Percentiles rank a stretch among this genome's conserved stretches.
Conservation (phyloP, 176 grass and related monocot genomes). For the Chloris gayana region DNA sequence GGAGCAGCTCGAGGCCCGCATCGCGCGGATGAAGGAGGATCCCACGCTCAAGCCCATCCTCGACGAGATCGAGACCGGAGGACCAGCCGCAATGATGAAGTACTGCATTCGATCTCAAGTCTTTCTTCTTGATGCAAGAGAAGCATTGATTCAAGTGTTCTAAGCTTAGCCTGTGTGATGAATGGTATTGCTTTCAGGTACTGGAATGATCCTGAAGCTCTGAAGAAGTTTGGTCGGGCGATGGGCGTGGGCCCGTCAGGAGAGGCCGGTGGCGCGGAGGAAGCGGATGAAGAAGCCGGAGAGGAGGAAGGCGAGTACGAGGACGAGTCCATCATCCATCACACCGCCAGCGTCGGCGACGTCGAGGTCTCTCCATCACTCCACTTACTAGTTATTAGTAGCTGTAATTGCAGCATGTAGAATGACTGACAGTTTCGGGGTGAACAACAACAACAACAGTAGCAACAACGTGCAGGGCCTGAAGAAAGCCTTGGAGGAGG, state of each 20-base stretch:
- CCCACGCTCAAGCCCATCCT: conserved; percentile 82
- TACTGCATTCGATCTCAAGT: background rate
- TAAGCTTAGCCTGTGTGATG: background rate
- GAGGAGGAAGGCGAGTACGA: conserved; percentile 81
- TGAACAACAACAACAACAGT: no score
- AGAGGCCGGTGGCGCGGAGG: conserved; percentile 33
- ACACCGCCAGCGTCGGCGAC: conserved; percentile 83
- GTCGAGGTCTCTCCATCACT: conserved; percentile 81
- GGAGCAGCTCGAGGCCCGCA: conserved; percentile 76
- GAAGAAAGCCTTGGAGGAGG: conserved; percentile 79
- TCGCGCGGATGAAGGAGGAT: conserved; percentile 84
- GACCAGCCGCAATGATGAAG: conserved; percentile 96
- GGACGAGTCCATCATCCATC: conserved; percentile 84
- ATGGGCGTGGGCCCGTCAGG: conserved; percentile 64
- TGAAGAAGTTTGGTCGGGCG: conserved; percentile 86
- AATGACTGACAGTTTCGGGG: no score
- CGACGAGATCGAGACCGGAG: conserved; percentile 93
- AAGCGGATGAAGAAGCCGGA: conserved; percentile 49
- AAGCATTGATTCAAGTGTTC: no score
- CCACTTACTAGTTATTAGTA: no score
- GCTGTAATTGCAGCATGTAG: no score
- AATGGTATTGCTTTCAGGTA: conserved; percentile 41
- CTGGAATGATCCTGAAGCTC: conserved; percentile 94
- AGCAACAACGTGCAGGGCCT: no score
- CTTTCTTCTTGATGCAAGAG: no score